Evolutionary conservation across 2,329 filamentous ascomycete species (phyloP), one percentile per base, ranked within the genome.

Genomic region (Fragosphaeria purpurea): DNA sequence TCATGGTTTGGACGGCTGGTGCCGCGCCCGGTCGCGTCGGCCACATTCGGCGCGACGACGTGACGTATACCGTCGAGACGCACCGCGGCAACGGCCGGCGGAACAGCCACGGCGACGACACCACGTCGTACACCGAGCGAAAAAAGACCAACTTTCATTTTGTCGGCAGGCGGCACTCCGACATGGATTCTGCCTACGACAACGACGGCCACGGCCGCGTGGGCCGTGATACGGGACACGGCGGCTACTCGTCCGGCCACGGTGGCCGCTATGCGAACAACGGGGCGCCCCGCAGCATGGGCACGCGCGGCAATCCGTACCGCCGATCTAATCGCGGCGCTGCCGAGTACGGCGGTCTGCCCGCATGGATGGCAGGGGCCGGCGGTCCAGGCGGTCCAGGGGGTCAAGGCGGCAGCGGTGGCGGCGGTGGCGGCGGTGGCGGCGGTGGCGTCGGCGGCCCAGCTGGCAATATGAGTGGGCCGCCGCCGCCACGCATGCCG

Each of bases 1-100:
- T 41, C 22, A 9, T 46, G 8, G 32, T 53, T n/a, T 54, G 47
- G 47, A 39, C 46, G 30, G 54, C 54, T n/a, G 54, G 54, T 37
- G 43, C 33, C 44, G 37, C 32, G 4, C 50, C 54, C 6, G 33
- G 48, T 13, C 37, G 31, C 12, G 46, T 54, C 38, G 45, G 40
- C 13, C 52, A 54, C n/a, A 42, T 56, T 22, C 48, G 48, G 11
- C 50, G 48, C 33, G 48, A 52, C 12, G 41, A 51, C 31, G 22
- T 52, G 32, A 43, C 35, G 4, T 35, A 46, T 46, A 7, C 30
- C 3, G 44, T 34, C 33, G 37, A 50, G 8, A 12, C 43, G 7
- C 31, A 10, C 43, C 40, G 31, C 10, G 42, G 37, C 7, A n/a
- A 31, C 7, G 33, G 43, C 44, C 30, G 41, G 13, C 41, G 45